Base-by-base conservation (phyloP, 2,329 filamentous ascomycete genomes). In the Aspergillus sp. region DNA sequence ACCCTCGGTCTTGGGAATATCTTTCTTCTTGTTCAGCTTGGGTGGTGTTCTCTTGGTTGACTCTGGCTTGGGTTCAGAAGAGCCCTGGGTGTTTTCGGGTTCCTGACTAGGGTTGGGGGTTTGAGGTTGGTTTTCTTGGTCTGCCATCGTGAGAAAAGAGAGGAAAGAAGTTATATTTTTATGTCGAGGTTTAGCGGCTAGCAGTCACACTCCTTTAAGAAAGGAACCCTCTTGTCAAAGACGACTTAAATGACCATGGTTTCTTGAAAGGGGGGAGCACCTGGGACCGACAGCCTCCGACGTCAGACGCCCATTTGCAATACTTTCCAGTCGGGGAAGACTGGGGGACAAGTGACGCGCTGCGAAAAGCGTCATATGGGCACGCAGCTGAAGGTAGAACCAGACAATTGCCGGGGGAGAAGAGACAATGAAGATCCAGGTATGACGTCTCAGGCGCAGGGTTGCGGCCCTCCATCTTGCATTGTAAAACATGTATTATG, bases 1-100 rank as follows among this genome's bases (percentile, higher is more conserved):
- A 43, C 55, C 49, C 6, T 11, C 42, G 28, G 19, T 2, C 19
- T 19, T 19, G 19, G 19, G 19, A 19, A 27, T 34, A 27, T 32
- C 29, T 19, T 44, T 50, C 53, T 58, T 62, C 49, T 59, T 61
- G 49, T 54, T 59, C 33, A 58, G 53, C 50, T 61, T 63, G 26
- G 58, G 60, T 46, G 57, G 60, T 27, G 51, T 62, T 11, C 50
- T 56, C 50, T 59, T 26, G 47, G 43, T 33, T 40, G 39, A 27
- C 44, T 40, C 4, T 53, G 45, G 26, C 55, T 48, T 19, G 7
- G 36, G 36, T 19, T 19, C 34, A 19, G 36, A 38, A 28, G 27
- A 27, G 27, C 12, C 27, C 37, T 28, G 27, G n/a, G n/a, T 39
- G 27, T 12, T 28, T 5, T 39, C 33, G 19, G 40, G 7, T 34